These are phyloP conservation scores for Lagenaria siceraria DNA, from an alignment of 306 rosid species.

Conservation along the genomic window DNA sequence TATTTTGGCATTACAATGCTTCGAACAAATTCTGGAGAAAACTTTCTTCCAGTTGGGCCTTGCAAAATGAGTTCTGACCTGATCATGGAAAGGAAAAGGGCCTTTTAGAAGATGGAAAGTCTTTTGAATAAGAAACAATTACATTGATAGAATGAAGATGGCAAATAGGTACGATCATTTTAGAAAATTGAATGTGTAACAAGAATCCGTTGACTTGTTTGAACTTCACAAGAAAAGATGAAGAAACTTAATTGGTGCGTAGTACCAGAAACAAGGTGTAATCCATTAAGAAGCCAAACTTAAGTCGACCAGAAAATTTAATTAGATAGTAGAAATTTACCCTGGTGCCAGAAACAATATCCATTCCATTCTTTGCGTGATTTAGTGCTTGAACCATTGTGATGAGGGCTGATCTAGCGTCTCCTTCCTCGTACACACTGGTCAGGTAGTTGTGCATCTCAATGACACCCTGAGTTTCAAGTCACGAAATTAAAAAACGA, in stretches of 20 bases:
- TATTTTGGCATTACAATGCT: constrained; percentile 79
- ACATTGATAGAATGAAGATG: neutral
- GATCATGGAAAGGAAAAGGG: neutral
- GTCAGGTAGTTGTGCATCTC: constrained; percentile 99
- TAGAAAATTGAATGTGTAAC: neutral
- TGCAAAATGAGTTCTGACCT: constrained; percentile 98
- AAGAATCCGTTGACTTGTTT: neutral
- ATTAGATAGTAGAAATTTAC: constrained; percentile 23
- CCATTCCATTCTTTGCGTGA: constrained; percentile 98
- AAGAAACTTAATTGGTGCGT: neutral
- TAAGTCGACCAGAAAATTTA: neutral
- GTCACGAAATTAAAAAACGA: constrained; percentile 1
- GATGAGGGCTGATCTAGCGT: constrained; percentile 95
- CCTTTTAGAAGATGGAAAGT: neutral
- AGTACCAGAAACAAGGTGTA: neutral
- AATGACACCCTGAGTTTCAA: constrained; percentile 74
- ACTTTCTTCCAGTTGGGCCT: constrained; percentile 99
- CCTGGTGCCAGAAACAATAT: constrained; percentile 93
- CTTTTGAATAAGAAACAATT: no score
- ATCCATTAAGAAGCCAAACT: neutral
- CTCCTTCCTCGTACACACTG: constrained; percentile 97
- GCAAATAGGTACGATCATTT: neutral
- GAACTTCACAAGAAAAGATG: neutral
- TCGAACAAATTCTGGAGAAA: constrained; percentile 74
- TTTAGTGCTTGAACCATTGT: constrained; percentile 99